phyloP scores from a whole-genome alignment of 257 asterid genomes.

The Przewalskia tangutica region DNA sequence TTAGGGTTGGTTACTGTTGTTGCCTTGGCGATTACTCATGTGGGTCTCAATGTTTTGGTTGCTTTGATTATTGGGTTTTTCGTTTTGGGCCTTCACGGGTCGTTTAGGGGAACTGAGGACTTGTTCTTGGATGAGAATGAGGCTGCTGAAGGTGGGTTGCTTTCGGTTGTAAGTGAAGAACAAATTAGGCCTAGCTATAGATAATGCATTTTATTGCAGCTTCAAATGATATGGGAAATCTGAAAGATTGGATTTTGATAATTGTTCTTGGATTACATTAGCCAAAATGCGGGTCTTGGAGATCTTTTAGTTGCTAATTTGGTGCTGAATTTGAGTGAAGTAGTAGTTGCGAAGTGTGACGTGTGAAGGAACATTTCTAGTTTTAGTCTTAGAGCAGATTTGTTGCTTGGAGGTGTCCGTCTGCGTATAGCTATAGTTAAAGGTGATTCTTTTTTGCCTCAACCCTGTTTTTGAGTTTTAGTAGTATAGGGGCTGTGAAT shows the following conservation, averaged over 20 bases:
- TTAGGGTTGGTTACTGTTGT: constrained; percentile 58
- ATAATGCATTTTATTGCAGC: background rate
- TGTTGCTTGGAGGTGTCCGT: background rate
- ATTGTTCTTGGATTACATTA: background rate
- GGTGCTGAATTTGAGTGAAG: background rate
- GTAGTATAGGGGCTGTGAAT: background rate
- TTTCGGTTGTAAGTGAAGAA: constrained; percentile 52
- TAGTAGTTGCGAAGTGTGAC: background rate
- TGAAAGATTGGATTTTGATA: background rate
- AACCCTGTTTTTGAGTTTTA: background rate
- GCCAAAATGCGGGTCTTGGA: too few relatives aligned
- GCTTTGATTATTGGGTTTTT: constrained; percentile 47
- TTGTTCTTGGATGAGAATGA: constrained; percentile 72
- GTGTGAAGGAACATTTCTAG: background rate
- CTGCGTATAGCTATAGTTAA: background rate
- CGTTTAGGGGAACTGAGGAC: constrained; percentile 54
- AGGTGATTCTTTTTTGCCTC: constrained; percentile 2
- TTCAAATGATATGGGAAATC: background rate
- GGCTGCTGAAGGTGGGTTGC: constrained; percentile 62
- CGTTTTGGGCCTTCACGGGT: constrained; percentile 45
- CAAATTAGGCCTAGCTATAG: constrained; percentile 7
- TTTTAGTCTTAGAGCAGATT: background rate
- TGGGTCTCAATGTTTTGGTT: constrained; percentile 62
- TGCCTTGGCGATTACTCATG: constrained; percentile 53
- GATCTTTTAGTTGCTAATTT: too few relatives aligned